Conservation (phyloP, 495 filamentous ascomycete genomes). For the Podospora fimiseda region DNA sequence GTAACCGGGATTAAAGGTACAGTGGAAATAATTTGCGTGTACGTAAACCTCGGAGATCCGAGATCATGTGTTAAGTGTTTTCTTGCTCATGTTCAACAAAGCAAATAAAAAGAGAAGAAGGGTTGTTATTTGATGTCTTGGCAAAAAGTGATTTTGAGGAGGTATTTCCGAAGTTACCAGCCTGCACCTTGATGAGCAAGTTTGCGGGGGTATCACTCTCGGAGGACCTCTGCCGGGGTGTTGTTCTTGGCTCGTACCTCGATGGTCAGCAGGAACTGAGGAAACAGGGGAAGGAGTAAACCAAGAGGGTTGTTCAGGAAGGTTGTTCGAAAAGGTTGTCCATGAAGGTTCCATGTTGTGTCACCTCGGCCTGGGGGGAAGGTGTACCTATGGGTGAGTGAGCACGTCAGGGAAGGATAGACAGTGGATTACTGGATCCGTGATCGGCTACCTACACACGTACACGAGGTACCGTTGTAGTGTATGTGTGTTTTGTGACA, state of each 20-base stretch:
- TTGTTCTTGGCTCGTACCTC: background rate
- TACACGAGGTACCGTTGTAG: too few relatives aligned
- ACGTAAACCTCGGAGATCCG: too few relatives aligned
- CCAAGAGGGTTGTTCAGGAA: background rate
- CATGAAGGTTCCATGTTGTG: background rate
- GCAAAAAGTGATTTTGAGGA: background rate
- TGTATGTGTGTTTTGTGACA: background rate
- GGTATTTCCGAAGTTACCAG: background rate
- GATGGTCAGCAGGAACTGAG: background rate
- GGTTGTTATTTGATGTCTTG: background rate
- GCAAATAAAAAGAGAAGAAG: too few relatives aligned
- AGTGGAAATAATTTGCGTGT: background rate
- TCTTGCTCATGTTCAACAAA: too few relatives aligned
- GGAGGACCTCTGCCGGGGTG: background rate
- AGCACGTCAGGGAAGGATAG: background rate
- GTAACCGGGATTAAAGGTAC: too few relatives aligned
- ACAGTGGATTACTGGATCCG: background rate
- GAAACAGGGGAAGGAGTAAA: background rate
- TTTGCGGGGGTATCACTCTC: constrained; percentile 4
- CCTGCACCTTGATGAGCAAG: background rate
- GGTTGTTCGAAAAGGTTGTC: background rate
- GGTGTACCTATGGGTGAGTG: background rate
- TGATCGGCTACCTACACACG: too few relatives aligned
- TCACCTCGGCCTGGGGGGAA: too few relatives aligned
- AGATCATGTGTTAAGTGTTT: too few relatives aligned